A percentile compares a stretch with the other conserved stretches of the same genome.
Conservation (phyloP, 192 early-diverging fungal genomes). For the Radiomyces spectabilis region DNA sequence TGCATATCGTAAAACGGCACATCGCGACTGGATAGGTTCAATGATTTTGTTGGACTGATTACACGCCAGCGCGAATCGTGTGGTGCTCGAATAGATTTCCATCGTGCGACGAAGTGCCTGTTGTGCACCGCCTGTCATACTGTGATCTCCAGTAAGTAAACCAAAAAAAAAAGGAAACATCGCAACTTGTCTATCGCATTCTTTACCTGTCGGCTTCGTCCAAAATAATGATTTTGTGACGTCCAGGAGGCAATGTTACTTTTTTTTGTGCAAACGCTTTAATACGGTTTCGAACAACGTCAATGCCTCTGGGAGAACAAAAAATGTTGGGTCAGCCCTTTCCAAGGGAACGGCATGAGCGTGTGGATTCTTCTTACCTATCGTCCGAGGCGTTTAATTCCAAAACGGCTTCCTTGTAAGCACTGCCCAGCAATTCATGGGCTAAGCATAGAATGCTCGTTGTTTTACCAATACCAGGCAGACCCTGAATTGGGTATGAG, state of each 20-base stretch:
- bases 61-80: constrained; percentile 94
- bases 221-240: constrained; percentile 87
- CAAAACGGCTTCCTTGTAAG: constrained; percentile 88
- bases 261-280: constrained; percentile 99
- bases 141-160: constrained; percentile 18
- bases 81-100: constrained; percentile 95
- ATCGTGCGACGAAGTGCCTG: constrained; percentile 96
- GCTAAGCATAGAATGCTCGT: constrained; percentile 93
- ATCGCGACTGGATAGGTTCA: constrained; percentile 95
- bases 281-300: constrained; percentile 92
- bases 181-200: background rate
- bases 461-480: constrained; percentile 97
- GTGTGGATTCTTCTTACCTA: constrained; percentile 49
- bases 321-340: background rate
- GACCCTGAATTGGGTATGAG: constrained; percentile 47
- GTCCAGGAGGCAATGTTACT: constrained; percentile 83
- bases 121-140: constrained; percentile 95
- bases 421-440: constrained; percentile 74
- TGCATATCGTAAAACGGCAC: constrained; percentile 84
- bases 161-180: background rate
- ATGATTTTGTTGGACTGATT: constrained; percentile 96
- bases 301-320: constrained; percentile 69
- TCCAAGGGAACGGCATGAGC: background rate
- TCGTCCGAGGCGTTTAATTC: constrained; percentile 99
- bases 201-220: constrained; percentile 90